phyloP scores from a whole-genome alignment of 2,329 filamentous ascomycete genomes.

The Lomentospora prolificans region DNA sequence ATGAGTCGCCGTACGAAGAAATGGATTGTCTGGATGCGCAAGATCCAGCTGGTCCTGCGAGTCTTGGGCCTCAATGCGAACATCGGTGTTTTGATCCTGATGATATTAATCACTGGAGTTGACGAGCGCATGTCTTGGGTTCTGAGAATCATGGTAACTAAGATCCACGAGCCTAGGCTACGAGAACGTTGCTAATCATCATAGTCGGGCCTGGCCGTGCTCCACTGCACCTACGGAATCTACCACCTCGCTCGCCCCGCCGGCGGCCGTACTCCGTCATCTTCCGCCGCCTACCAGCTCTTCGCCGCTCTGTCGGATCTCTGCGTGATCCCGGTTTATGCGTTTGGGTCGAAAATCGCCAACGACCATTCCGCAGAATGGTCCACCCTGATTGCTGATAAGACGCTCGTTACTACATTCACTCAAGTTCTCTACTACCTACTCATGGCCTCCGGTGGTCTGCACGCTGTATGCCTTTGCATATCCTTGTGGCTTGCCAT shows the following conservation, averaged over 20 bases:
- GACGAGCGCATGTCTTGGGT: conserved; percentile 61
- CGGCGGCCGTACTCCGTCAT: conserved; percentile 62
- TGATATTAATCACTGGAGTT: conserved; percentile 65
- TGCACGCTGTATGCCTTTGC: conserved; percentile 62
- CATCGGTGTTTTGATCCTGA: conserved; percentile 61
- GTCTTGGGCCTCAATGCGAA: conserved; percentile 58
- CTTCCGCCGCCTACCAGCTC: conserved; percentile 79
- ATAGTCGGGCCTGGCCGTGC: conserved; percentile 64
- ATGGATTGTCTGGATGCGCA: conserved; percentile 59
- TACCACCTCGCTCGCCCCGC: conserved; percentile 69
- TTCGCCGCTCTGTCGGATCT: conserved; percentile 70
- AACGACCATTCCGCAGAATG: conserved; percentile 42
- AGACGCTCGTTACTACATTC: conserved; percentile 47
- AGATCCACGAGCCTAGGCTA: neutral
- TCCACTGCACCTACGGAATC: conserved; percentile 67
- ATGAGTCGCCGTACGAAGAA: conserved; percentile 63
- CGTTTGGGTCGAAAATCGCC: conserved; percentile 40
- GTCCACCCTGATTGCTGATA: conserved; percentile 56
- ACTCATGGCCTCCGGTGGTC: conserved; percentile 49
- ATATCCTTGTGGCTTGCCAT: conserved; percentile 67
- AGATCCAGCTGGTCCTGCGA: conserved; percentile 59
- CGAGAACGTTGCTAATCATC: neutral
- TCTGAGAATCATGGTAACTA: conserved; percentile 62
- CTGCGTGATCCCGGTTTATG: conserved; percentile 43
- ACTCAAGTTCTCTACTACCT: conserved; percentile 59